Base-by-base conservation (phyloP, 352 stramenopile genomes). In the Globisporangium cylindrosporum region DNA sequence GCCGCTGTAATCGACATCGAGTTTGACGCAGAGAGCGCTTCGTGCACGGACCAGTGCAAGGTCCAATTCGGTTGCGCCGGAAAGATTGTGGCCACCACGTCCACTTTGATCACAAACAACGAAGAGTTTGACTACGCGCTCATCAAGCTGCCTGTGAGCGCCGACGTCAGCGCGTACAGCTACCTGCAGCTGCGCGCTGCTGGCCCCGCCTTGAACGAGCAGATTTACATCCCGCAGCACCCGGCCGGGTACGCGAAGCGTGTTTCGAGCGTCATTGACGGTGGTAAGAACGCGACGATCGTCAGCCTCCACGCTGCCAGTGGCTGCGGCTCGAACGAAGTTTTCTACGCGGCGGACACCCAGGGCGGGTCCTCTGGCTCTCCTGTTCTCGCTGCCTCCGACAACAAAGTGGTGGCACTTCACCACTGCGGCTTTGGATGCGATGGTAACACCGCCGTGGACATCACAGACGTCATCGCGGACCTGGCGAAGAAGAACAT, bases 1-100 rank as follows among this genome's bases (percentile, higher is more conserved):
- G 79, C 74, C 0, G 55, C 68, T 0, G 64, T 64, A 25, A 84
- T 74, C 9, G 79, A 92, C 48, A 70, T 89, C 70, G 85, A 93
- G 73, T 90, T 93, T n/a, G 64, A 20, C 0, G 81, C 81, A 6
- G 78, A 93, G 68, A 84, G 80, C 41, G 67, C 68, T 7, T 75
- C 71, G 22, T 93, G 86, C 54, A 69, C 62, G n/a, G 73, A 75
- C 4, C 54, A 85, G 27, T 92, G 80, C 46, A 72, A 76, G 62
- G 69, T 36, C 4, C 65, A 76, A 36, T 68, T 82, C 7, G 78
- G 79, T 1, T 93, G 86, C 66, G 27, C 59, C 0, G 82, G 86
- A 25, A 79, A 62, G 1, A 38, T 92, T 0, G 74, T 82, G 14
- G 72, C 80, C 14, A 89, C 72, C 15, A 74, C 71, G 10, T 67